These are phyloP conservation scores for Cytospora schulzeri DNA, from an alignment of 2,329 filamentous ascomycete genomes.

Conservation along the genomic window DNA sequence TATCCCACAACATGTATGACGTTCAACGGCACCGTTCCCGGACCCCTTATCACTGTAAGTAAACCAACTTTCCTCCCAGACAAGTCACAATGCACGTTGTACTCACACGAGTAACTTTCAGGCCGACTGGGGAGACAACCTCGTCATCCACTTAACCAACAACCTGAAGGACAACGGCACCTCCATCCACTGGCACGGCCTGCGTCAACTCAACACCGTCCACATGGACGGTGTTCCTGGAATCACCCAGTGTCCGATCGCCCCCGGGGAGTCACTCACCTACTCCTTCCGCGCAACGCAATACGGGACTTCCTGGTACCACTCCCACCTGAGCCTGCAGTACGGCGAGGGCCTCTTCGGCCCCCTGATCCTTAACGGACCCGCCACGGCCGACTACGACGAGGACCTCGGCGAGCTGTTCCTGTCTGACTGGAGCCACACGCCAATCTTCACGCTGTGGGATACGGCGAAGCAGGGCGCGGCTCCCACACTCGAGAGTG, in stretches of 20 bases:
- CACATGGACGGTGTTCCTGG: conserved; percentile 47
- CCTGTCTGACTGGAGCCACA: conserved; percentile 53
- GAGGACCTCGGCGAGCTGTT: conserved; percentile 51
- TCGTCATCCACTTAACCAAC: conserved; percentile 64
- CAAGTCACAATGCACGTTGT: too few species aligned
- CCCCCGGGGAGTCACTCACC: conserved; percentile 38
- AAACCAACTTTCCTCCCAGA: not conserved
- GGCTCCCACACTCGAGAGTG: conserved; percentile 31
- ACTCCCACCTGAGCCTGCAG: conserved; percentile 40
- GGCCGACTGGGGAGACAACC: conserved; percentile 47
- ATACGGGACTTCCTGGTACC: conserved; percentile 44
- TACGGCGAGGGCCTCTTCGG: conserved; percentile 48
- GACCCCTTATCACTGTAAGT: conserved; percentile 34
- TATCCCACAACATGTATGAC: conserved; percentile 33
- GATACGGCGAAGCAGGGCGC: conserved; percentile 26
- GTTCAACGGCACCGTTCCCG: conserved; percentile 39
- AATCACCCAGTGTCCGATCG: conserved; percentile 45
- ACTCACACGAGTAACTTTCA: conserved; percentile 19
- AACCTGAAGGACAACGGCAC: conserved; percentile 48
- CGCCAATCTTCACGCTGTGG: conserved; percentile 31
- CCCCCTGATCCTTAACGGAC: conserved; percentile 50
- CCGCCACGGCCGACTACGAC: conserved; percentile 49
- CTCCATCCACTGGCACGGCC: conserved; percentile 52
- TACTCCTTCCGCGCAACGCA: conserved; percentile 39
- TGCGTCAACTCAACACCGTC: conserved; percentile 47